These are phyloP conservation scores for Arabidopsis suecica DNA, from an alignment of 345 rosid genomes.

Conservation along the genomic window DNA sequence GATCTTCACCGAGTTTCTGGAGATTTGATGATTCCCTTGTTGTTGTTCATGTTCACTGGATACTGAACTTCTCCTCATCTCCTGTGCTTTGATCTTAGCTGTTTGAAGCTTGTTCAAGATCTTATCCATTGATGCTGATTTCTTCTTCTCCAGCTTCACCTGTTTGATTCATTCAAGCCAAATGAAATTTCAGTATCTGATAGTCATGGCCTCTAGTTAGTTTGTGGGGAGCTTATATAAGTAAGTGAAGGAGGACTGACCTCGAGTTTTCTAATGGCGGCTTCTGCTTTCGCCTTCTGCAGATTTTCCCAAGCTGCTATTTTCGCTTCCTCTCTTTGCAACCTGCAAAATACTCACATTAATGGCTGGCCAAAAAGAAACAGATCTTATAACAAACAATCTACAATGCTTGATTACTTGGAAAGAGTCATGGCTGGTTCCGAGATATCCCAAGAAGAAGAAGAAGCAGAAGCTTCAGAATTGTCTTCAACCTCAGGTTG, in stretches of 20 bases:
- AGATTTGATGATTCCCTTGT: slow-evolving; percentile 38
- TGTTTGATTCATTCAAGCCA: slow-evolving; percentile 33
- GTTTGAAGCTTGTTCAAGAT: slow-evolving; percentile 71
- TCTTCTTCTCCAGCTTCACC: slow-evolving; percentile 94
- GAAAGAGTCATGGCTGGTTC: slow-evolving; percentile 65
- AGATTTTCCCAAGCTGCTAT: slow-evolving; percentile 96
- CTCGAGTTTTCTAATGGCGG: slow-evolving; percentile 90
- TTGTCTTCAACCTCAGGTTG: slow-evolving; percentile 52
- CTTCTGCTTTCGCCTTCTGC: slow-evolving; percentile 98
- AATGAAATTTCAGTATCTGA: neutral
- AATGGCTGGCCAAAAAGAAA: slow-evolving; percentile 13
- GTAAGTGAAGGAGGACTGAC: slow-evolving; percentile 42
- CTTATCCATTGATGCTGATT: slow-evolving; percentile 80
- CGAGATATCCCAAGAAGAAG: slow-evolving; percentile 64
- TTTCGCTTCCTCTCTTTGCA: slow-evolving; percentile 87
- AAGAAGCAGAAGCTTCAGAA: slow-evolving; percentile 45
- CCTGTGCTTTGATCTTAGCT: slow-evolving; percentile 70
- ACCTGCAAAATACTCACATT: slow-evolving; percentile 49
- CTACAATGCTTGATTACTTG: too few relatives aligned
- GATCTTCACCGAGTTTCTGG: slow-evolving; percentile 48
- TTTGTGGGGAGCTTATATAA: neutral
- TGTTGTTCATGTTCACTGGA: slow-evolving; percentile 42
- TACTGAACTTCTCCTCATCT: slow-evolving; percentile 67
- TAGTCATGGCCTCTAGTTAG: neutral
- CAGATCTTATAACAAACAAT: too few relatives aligned